A percentile compares a stretch with the other conserved stretches of the same genome.
phyloP scores from a whole-genome alignment of 2,329 filamentous ascomycete species.

The Arachnomyces sp. region DNA sequence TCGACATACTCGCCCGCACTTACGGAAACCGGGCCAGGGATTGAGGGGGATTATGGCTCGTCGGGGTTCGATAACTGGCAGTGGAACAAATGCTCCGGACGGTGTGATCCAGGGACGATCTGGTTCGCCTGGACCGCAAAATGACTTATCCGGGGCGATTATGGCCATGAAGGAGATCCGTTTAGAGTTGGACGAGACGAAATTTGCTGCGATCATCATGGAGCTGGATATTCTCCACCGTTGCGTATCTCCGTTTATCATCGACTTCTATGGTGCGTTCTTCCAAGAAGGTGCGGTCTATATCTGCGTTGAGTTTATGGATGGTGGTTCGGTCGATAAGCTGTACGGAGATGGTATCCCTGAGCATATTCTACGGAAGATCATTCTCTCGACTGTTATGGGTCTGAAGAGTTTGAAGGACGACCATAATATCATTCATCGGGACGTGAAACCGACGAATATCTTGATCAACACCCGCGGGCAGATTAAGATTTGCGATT shows the following conservation, averaged over 20 bases:
- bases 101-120: slow-evolving; percentile 11
- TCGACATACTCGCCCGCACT: slow-evolving; percentile 65
- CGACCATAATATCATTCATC: slow-evolving; percentile 97
- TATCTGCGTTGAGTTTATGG: slow-evolving; percentile 99
- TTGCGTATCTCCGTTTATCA: slow-evolving; percentile 90
- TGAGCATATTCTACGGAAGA: slow-evolving; percentile 79
- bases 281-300: slow-evolving; percentile 99
- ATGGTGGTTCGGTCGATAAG: slow-evolving; percentile 95
- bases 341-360: slow-evolving; percentile 85
- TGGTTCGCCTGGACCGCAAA: slow-evolving; percentile 13
- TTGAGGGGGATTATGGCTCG: slow-evolving; percentile 50
- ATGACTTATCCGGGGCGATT: slow-evolving; percentile 54
- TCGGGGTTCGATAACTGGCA: slow-evolving; percentile 31
- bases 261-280: slow-evolving; percentile 98
- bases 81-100: slow-evolving; percentile 30
- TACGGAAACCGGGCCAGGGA: slow-evolving; percentile 54
- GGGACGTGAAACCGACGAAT: slow-evolving; percentile 98
- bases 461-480: slow-evolving; percentile 85
- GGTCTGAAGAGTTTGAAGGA: slow-evolving; percentile 92
- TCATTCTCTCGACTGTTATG: slow-evolving; percentile 81
- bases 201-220: slow-evolving; percentile 95
- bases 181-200: slow-evolving; percentile 89
- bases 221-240: slow-evolving; percentile 93
- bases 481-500: slow-evolving; percentile 97
- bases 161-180: slow-evolving; percentile 99